Evolutionary conservation across 1,284 basidiomycete species (phyloP), one percentile per base, ranked within the genome.

Genomic region (Austroboletus novae-zelandiae): DNA sequence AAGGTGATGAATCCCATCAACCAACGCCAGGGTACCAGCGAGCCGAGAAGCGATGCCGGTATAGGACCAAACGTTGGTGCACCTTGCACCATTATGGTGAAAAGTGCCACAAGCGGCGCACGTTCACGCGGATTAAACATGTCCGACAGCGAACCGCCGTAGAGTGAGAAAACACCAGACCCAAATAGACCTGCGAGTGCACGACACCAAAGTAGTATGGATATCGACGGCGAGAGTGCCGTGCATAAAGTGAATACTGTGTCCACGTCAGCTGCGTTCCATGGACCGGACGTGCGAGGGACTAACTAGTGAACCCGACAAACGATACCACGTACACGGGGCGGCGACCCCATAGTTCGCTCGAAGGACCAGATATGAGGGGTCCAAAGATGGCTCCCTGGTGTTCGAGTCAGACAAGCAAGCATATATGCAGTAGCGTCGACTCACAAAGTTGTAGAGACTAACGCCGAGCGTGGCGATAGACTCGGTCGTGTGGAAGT

Each of bases 1-100:
- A 51, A 9, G 3, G 59, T 35, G n/a, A 64, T 60, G 39, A 54
- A 60, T 2, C 55, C 64, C 53, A 67, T 57, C 25, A 51, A 32
- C 62, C 56, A 67, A 29, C 62, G 63, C 64, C 62, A 67, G 29
- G 51, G 59, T 3, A 67, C 47, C 34, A 56, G 27, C 3, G 23
- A 15, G 8, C 62, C 58, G 2, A 67, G 39, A 8, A 64, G 10
- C 3, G 64, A 63, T 2, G 62, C 51, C 14, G 62, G 64, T 2
- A 64, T 57, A 9, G 62, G 62, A 2, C 64, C 62, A 39, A 64
- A 52, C 1, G 62, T 67, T 0, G 62, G 64, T 15, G 64, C 64
- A 18, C 62, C 62, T 27, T 64, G 62, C 6, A 67, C 18, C 37
- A 67, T 53, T 20, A 67, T 32, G 3, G 62, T 65, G 46, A 64